A percentile compares a stretch with the other conserved stretches of the same genome.
These are phyloP conservation scores for Liriodendron chinense DNA, from an alignment of 164 flowering plant genomes.

Conservation along the genomic window DNA sequence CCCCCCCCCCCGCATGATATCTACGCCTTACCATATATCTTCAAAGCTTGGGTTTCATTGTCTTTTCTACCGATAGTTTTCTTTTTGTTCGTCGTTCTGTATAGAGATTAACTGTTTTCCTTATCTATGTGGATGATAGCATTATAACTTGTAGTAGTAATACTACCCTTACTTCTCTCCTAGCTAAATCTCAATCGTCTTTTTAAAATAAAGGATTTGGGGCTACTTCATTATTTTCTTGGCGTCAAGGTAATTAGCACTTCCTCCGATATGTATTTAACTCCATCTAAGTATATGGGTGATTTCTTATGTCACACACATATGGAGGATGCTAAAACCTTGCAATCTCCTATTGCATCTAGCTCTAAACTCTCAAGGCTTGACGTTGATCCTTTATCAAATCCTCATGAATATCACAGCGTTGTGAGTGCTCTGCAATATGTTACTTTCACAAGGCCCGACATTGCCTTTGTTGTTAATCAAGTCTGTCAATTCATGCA, in stretches of 20 bases:
- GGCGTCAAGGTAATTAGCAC: background rate
- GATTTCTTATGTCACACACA: background rate
- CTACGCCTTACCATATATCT: background rate
- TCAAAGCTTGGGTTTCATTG: background rate
- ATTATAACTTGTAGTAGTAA: background rate
- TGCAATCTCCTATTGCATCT: background rate
- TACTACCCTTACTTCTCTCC: background rate
- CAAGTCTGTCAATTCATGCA: background rate
- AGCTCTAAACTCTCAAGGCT: background rate
- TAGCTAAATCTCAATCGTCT: background rate
- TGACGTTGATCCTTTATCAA: background rate
- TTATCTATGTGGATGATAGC: background rate
- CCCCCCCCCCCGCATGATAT: background rate
- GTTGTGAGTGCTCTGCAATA: background rate
- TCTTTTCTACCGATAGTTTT: background rate
- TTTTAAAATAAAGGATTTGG: conserved; percentile 1
- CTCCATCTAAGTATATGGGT: background rate
- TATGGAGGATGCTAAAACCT: conserved; percentile 1
- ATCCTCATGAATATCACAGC: background rate
- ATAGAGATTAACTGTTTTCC: background rate
- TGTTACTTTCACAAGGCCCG: background rate
- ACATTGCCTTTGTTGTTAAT: background rate
- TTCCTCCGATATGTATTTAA: background rate
- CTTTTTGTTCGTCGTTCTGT: background rate
- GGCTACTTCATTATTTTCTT: background rate